Percentiles rank a stretch among this genome's conserved stretches.
phyloP scores from a whole-genome alignment of 805 yeast genomes.

The Brettanomyces sp. region DNA sequence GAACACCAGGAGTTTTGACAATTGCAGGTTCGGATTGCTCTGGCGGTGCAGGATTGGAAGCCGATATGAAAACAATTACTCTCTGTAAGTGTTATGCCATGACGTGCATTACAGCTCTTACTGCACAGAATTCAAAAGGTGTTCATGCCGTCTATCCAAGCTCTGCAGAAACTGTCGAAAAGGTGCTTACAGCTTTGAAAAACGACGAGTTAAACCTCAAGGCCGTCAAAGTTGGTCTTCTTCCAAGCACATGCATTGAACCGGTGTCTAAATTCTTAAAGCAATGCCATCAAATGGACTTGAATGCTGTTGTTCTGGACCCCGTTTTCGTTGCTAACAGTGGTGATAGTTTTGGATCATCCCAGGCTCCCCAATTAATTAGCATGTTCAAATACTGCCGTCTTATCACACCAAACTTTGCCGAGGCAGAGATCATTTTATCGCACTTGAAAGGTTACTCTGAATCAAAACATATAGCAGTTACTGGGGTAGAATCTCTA shows the following conservation, averaged over 20 bases:
- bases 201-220: slow-evolving; percentile 50
- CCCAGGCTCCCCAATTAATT: slow-evolving; percentile 15
- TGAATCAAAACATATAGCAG: slow-evolving; percentile 10
- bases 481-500: slow-evolving; percentile 9
- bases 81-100: slow-evolving; percentile 69
- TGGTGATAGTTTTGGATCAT: slow-evolving; percentile 50
- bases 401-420: slow-evolving; percentile 67
- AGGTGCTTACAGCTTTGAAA: slow-evolving; percentile 39
- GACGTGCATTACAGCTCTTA: slow-evolving; percentile 70
- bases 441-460: slow-evolving; percentile 18
- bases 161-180: slow-evolving; percentile 32
- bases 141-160: slow-evolving; percentile 35
- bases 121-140: slow-evolving; percentile 63
- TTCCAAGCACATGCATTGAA: slow-evolving; percentile 43
- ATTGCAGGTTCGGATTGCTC: slow-evolving; percentile 76
- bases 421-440: slow-evolving; percentile 48
- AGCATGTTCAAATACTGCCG: slow-evolving; percentile 10
- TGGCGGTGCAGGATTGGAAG: slow-evolving; percentile 91
- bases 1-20: slow-evolving; percentile 30
- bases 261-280: slow-evolving; percentile 8
- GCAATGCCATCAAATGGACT: neutral
- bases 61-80: slow-evolving; percentile 72
- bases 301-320: slow-evolving; percentile 48
- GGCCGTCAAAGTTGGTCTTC: slow-evolving; percentile 75
- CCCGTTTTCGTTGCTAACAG: slow-evolving; percentile 82